These are phyloP conservation scores for Paragyromitra xinjiangensis DNA, from an alignment of 495 filamentous ascomycete genomes.

Conservation along the genomic window DNA sequence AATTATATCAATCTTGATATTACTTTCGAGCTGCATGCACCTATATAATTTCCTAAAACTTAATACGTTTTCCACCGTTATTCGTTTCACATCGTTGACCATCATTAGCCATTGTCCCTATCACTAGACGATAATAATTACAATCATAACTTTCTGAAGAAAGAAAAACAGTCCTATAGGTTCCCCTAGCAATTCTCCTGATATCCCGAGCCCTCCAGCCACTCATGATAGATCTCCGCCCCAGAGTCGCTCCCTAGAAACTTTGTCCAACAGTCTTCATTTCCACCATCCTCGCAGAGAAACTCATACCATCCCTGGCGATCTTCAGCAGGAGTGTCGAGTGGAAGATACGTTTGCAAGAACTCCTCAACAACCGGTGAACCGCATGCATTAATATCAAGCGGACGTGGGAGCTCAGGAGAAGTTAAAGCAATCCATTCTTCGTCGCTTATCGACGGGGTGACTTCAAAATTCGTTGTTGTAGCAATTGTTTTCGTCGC, in stretches of 20 bases:
- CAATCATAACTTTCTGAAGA: background rate
- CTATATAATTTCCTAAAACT: background rate
- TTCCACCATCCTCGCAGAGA: slow-evolving; percentile 40
- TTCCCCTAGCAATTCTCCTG: background rate
- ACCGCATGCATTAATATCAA: slow-evolving; percentile 11
- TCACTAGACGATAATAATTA: background rate
- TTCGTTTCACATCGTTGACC: slow-evolving; percentile 19
- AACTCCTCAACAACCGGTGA: slow-evolving; percentile 50
- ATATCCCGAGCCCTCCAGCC: slow-evolving; percentile 11
- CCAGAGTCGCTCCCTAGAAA: slow-evolving; percentile 49
- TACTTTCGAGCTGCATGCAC: background rate
- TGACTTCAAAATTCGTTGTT: background rate
- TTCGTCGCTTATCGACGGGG: slow-evolving; percentile 39
- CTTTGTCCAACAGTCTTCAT: slow-evolving; percentile 48
- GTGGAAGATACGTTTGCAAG: slow-evolving; percentile 40
- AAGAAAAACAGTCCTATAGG: slow-evolving; percentile 2
- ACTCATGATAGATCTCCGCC: background rate
- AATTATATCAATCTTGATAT: slow-evolving; percentile 7
- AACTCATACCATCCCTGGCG: slow-evolving; percentile 55
- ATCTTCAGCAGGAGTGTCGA: slow-evolving; percentile 43
- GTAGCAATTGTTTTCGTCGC: slow-evolving; percentile 1
- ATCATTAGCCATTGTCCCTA: background rate
- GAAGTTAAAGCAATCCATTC: slow-evolving; percentile 44
- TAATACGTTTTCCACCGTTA: slow-evolving; percentile 1
- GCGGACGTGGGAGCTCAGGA: slow-evolving; percentile 7